A percentile compares a stretch with the other conserved stretches of the same genome.
phyloP scores from a whole-genome alignment of 139 green algal genomes.

The Coelastrella sp. region DNA sequence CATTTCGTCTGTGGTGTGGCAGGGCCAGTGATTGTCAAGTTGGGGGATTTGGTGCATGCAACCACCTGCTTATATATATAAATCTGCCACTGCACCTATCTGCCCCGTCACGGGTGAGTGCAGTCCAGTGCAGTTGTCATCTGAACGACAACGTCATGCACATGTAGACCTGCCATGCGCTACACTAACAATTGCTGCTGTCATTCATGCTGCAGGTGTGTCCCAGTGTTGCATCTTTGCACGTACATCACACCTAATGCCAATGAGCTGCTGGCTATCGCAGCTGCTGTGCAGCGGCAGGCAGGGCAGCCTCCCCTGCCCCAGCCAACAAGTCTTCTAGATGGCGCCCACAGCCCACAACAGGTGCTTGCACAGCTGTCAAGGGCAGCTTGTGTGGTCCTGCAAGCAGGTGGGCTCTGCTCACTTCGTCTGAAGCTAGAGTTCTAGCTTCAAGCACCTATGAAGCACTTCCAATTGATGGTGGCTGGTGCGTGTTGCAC shows the following conservation, averaged over 20 bases:
- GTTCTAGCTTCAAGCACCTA: not conserved
- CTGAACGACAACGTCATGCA: too few relatives aligned
- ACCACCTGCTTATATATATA: too few relatives aligned
- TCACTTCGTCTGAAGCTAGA: not conserved
- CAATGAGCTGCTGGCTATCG: slow-evolving; percentile 68
- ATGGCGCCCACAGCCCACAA: not conserved
- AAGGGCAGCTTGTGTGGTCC: slow-evolving; percentile 39
- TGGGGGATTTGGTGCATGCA: too few relatives aligned
- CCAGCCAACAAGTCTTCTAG: not conserved
- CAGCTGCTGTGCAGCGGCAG: slow-evolving; percentile 44
- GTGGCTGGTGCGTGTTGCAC: not conserved
- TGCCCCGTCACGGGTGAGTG: too few relatives aligned
- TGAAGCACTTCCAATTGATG: not conserved
- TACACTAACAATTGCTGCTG: too few relatives aligned
- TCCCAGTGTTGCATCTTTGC: slow-evolving; percentile 44
- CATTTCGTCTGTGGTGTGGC: too few relatives aligned
- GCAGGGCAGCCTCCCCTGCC: slow-evolving; percentile 19
- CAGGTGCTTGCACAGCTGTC: slow-evolving; percentile 48
- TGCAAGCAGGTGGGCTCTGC: slow-evolving; percentile 52
- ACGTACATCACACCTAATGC: slow-evolving; percentile 68
- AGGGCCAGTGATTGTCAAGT: too few relatives aligned
- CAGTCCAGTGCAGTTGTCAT: too few relatives aligned
- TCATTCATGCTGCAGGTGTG: slow-evolving; percentile 38
- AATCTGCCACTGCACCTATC: too few relatives aligned
- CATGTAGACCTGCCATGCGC: too few relatives aligned